phyloP scores from a whole-genome alignment of 2,329 filamentous ascomycete species.

The Apiospora hydei region DNA sequence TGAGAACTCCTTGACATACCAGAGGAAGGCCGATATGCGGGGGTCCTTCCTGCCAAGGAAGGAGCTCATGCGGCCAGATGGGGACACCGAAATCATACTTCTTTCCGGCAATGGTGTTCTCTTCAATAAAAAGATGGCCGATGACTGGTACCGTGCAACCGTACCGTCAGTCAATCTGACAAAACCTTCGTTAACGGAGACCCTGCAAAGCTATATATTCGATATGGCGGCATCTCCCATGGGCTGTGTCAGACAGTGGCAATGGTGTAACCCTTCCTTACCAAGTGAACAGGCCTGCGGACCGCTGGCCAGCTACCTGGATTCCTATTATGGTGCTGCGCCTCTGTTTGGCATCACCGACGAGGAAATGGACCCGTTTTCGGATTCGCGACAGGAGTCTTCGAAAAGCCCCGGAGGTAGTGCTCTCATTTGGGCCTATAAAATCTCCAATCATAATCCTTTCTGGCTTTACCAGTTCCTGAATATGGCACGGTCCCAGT shows the following conservation, averaged over 20 bases:
- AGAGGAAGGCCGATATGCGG: background rate
- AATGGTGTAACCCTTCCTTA: constrained; percentile 3
- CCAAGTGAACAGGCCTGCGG: background rate
- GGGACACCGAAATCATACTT: constrained; percentile 25
- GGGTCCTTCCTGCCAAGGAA: constrained; percentile 22
- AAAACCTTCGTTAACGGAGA: background rate
- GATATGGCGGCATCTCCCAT: constrained; percentile 19
- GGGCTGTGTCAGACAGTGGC: constrained; percentile 20
- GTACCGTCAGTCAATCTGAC: background rate
- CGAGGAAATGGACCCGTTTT: background rate
- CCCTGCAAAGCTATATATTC: background rate
- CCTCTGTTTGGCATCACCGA: background rate
- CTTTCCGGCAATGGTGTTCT: constrained; percentile 31
- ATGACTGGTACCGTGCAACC: constrained; percentile 32
- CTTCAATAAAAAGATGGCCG: constrained; percentile 27
- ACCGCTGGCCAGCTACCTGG: background rate
- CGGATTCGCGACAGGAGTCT: no score
- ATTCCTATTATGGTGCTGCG: background rate
- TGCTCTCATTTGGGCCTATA: background rate
- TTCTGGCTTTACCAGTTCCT: background rate
- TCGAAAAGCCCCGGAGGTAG: background rate
- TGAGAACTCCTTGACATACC: background rate
- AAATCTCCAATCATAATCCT: no score
- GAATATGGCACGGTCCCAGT: background rate
- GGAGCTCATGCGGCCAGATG: constrained; percentile 16